These are phyloP conservation scores for Daucus carota DNA, from an alignment of 129 eudicot species.

Conservation along the genomic window DNA sequence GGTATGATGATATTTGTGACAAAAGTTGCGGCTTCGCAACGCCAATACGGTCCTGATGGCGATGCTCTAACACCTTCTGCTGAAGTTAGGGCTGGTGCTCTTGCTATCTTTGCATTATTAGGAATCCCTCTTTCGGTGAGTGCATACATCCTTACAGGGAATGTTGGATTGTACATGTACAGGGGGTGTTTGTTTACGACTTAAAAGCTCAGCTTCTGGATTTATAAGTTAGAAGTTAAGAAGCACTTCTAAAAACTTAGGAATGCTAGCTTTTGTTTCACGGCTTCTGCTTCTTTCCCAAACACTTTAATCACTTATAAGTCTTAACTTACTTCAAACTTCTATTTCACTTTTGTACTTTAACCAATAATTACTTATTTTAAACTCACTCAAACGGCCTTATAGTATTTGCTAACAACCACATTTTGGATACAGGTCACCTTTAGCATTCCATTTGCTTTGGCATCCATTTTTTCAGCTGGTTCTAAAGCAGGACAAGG, in stretches of 20 bases:
- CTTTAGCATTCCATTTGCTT: slow-evolving; percentile 46
- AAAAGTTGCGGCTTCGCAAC: slow-evolving; percentile 8
- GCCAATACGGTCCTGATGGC: slow-evolving; percentile 4
- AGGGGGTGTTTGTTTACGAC: too few species aligned
- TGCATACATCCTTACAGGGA: neutral
- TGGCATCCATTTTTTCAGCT: slow-evolving; percentile 48
- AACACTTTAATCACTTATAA: too few species aligned
- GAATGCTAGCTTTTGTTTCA: too few species aligned
- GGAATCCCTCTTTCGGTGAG: slow-evolving; percentile 83
- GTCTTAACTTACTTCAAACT: too few species aligned
- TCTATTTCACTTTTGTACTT: too few species aligned
- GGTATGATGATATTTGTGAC: slow-evolving; percentile 36
- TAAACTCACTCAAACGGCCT: too few species aligned
- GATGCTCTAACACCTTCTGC: slow-evolving; percentile 25
- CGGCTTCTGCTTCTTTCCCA: too few species aligned
- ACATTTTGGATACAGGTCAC: slow-evolving; percentile 36
- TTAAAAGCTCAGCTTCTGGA: too few species aligned
- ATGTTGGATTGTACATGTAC: neutral
- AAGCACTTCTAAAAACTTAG: too few species aligned
- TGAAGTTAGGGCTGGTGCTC: slow-evolving; percentile 51
- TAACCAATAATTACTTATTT: too few species aligned
- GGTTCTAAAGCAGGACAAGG: slow-evolving; percentile 25
- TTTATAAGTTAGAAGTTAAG: too few species aligned
- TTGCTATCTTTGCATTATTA: slow-evolving; percentile 49
- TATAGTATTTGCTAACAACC: neutral